Evolutionary conservation across 148 eudicot genomes (phyloP), one percentile per base, ranked within the genome.

Genomic region (Polygonum aviculare): DNA sequence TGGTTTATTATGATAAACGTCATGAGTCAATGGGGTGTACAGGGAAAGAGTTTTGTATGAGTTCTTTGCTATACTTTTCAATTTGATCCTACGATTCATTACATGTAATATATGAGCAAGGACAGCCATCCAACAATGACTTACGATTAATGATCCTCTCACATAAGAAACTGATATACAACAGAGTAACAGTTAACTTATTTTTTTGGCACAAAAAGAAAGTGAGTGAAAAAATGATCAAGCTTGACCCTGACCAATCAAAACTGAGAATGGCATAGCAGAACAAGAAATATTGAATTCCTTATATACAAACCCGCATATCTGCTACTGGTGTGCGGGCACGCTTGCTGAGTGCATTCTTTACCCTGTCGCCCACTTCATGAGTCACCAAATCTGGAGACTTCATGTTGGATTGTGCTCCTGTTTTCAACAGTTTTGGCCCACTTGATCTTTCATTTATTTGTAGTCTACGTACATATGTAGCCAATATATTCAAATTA

Each of bases 301-400:
- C 21, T 63, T 78, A 10, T 60, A 47, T 73, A 82, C 92, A 74
- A 79, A 93, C 98, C 98, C 88, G 88, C 78, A 83, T 71, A 75
- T 93, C 97, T 70, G 91, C 89, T 77, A 89, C 80, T 69, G 98
- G 89, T 72, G 98, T 90, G 71, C 98, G 94, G 50, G 84, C 82
- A 73, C 98, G 94, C 87, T 88, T 93, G 84, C 85, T 91, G 47
- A 79, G 88, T 81, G 72, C 85, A 83, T 80, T 90, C 85, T 90
- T 93, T 77, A 86, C 77, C 82, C 90, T 84, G 19, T 91, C 97
- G 74, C 88, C 94, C 75, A 84, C 71, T 77, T 83, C 88, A 65
- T 88, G 94, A 19, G 83, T 74, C 48, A 83, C 84, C 69, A 81
- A 52, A 65, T 93, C 97, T 44, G 89, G 77, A 72, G 90, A 79